phyloP scores from a whole-genome alignment of 257 asterid species.

The Oldenlandia corymbosa region DNA sequence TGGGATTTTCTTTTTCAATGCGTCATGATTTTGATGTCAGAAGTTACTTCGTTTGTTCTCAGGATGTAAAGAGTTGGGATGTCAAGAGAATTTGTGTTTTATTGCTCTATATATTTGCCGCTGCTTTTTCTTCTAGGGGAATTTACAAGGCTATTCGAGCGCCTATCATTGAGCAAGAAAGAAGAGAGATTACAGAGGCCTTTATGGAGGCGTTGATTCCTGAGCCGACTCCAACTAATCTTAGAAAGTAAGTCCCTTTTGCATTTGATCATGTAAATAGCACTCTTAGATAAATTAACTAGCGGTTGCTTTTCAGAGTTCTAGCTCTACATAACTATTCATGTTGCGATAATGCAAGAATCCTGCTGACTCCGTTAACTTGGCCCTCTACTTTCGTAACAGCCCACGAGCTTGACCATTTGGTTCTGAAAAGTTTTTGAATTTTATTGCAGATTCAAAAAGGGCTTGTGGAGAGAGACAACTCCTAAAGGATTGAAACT shows the following conservation, averaged over 20 bases:
- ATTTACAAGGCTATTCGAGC: conserved; percentile 62
- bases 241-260: conserved; percentile 52
- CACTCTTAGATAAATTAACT: not conserved
- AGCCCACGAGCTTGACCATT: not conserved
- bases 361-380: not conserved
- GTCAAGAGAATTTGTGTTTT: conserved; percentile 64
- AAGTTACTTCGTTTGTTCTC: conserved; percentile 17
- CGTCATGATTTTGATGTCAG: not conserved
- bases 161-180: conserved; percentile 65
- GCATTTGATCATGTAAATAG: not conserved
- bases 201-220: conserved; percentile 95
- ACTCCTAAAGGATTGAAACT: conserved; percentile 87
- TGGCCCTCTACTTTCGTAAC: not conserved
- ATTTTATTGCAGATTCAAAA: conserved; percentile 37
- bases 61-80: conserved; percentile 88
- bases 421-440: not conserved
- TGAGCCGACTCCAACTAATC: conserved; percentile 81
- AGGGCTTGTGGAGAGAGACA: conserved; percentile 88
- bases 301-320: not conserved
- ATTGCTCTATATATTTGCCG: conserved; percentile 47
- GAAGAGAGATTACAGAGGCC: conserved; percentile 71
- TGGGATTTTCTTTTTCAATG: no score
- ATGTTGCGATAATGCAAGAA: not conserved
- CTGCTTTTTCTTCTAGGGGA: conserved; percentile 52
- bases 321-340: no score